Conservation (phyloP, 805 yeast genomes). For the Pichia eremophila region DNA sequence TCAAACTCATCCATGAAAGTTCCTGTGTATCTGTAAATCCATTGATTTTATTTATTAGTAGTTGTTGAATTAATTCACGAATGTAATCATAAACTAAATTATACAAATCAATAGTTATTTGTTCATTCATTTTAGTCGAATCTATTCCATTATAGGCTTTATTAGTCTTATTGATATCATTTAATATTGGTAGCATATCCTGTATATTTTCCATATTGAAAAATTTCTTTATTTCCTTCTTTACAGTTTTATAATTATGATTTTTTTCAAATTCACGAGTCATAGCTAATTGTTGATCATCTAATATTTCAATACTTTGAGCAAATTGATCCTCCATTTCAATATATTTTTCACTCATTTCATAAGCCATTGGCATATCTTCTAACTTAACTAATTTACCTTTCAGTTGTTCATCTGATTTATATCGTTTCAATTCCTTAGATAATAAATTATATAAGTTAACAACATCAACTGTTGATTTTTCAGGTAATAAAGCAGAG, state of each 20-base stretch:
- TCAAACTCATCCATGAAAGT: neutral
- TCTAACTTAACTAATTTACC: constrained; percentile 27
- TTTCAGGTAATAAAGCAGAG: constrained; percentile 28
- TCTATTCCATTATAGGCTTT: neutral
- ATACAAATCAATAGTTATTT: neutral
- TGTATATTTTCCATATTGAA: neutral
- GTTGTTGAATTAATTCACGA: neutral
- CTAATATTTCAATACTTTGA: constrained; percentile 1
- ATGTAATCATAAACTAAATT: neutral
- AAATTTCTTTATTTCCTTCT: neutral
- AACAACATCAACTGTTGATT: constrained; percentile 35
- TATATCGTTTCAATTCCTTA: constrained; percentile 19
- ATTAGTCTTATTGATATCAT: neutral
- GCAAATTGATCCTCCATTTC: constrained; percentile 34
- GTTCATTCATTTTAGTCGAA: neutral
- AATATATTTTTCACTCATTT: constrained; percentile 36
- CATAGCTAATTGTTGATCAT: neutral
- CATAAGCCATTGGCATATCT: constrained; percentile 44
- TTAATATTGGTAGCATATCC: neutral
- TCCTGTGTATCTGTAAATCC: constrained; percentile 1
- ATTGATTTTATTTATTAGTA: constrained; percentile 1
- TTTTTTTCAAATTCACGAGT: neutral
- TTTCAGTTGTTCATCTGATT: constrained; percentile 14
- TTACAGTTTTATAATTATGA: neutral
- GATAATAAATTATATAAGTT: constrained; percentile 35